These are phyloP conservation scores for Inga oerstediana DNA, from an alignment of 306 rosid species.

Conservation along the genomic window DNA sequence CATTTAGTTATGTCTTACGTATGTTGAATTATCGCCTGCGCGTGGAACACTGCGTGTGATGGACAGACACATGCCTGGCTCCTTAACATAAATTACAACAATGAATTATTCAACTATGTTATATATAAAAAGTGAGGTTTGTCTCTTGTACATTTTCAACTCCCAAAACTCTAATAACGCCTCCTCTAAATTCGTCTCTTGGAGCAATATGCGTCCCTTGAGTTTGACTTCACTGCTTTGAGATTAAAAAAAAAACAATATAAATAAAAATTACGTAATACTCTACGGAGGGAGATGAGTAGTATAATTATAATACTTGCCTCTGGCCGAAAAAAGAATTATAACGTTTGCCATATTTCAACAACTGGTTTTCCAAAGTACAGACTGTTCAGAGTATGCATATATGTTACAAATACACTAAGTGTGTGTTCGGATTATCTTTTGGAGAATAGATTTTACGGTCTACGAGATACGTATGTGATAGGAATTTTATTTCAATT, in stretches of 20 bases:
- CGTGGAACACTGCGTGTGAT: background rate
- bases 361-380: background rate
- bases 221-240: background rate
- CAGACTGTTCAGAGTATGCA: background rate
- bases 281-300: background rate
- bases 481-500: no score
- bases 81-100: no score
- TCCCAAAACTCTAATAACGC: background rate
- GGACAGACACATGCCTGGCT: background rate
- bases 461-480: no score
- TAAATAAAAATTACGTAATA: background rate
- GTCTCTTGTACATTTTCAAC: background rate
- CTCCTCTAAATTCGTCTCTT: background rate
- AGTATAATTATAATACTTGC: no score
- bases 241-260: no score
- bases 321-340: no score
- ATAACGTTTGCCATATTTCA: background rate
- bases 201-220: background rate
- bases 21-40: background rate
- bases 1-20: no score
- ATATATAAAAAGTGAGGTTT: background rate
- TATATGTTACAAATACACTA: no score
- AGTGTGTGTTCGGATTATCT: no score
- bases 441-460: no score
- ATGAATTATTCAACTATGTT: no score